Percentiles rank a stretch among this genome's conserved stretches.
Evolutionary conservation across 1,284 basidiomycete genomes (phyloP).

Genomic region (Malassezia slooffiae): DNA sequence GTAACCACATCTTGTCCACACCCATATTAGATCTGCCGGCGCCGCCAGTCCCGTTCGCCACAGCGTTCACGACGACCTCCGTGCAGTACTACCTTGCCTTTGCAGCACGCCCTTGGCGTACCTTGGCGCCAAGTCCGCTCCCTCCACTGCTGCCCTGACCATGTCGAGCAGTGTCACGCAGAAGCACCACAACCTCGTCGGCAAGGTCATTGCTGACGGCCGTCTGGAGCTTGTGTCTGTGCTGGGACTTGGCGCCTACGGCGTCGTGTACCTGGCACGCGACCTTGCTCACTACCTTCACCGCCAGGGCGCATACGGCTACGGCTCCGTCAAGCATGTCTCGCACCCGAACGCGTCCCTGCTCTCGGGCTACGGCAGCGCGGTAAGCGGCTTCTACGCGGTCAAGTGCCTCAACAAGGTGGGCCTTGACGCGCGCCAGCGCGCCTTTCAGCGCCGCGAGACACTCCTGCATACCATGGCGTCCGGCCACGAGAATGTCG

Average conservation of each 20-base stretch:
- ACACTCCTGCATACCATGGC: conserved; percentile 55
- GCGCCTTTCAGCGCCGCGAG: conserved; percentile 68
- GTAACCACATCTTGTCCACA: too few relatives aligned
- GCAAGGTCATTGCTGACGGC: conserved; percentile 47
- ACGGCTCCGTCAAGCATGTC: neutral
- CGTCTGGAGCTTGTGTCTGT: conserved; percentile 73
- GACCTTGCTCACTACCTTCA: conserved; percentile 29
- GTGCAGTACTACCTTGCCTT: too few relatives aligned
- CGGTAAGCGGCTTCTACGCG: conserved; percentile 53
- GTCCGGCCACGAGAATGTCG: conserved; percentile 69
- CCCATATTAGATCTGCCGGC: too few relatives aligned
- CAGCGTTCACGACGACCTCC: too few relatives aligned
- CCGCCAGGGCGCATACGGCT: neutral
- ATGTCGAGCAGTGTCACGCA: neutral
- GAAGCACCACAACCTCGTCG: conserved; percentile 46
- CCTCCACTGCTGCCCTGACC: too few relatives aligned
- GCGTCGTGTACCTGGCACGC: conserved; percentile 68
- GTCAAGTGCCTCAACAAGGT: conserved; percentile 70
- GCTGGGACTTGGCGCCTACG: conserved; percentile 87
- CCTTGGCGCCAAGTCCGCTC: too few relatives aligned
- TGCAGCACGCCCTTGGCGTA: too few relatives aligned
- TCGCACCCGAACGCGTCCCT: neutral
- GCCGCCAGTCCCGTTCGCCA: too few relatives aligned
- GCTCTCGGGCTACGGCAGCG: conserved; percentile 14
- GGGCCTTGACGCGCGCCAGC: conserved; percentile 59